A percentile compares a stretch with the other conserved stretches of the same genome.
Conservation (phyloP, 306 rosid species). For the Dalbergia cultrata region DNA sequence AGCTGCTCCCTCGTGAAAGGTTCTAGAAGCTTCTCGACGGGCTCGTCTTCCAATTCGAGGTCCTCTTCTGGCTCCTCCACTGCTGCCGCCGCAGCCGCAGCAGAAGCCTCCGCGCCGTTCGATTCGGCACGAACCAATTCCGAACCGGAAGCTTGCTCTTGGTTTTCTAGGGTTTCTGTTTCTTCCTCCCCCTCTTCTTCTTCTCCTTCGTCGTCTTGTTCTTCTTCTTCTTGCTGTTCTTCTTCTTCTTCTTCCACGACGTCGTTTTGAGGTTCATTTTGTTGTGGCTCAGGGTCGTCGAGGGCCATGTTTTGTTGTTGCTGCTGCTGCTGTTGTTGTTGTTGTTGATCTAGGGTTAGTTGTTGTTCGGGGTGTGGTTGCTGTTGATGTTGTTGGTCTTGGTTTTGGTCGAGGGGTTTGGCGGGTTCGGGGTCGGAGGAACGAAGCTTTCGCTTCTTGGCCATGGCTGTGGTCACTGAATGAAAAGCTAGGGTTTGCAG, state of each 20-base stretch:
- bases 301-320: constrained; percentile 46
- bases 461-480: constrained; percentile 65
- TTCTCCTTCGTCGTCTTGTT: not conserved
- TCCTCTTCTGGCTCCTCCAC: constrained; percentile 49
- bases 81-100: constrained; percentile 41
- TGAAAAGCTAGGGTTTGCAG: constrained; percentile 55
- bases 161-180: constrained; percentile 44
- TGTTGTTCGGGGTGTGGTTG: constrained; percentile 27
- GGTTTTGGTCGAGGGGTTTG: constrained; percentile 47
- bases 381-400: constrained; percentile 29
- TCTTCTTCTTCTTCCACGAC: not conserved
- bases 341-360: constrained; percentile 35
- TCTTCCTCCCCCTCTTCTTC: not conserved
- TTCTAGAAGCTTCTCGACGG: constrained; percentile 73
- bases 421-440: constrained; percentile 57
- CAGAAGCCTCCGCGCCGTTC: constrained; percentile 42
- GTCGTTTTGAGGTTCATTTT: not conserved
- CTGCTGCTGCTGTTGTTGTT: constrained; percentile 28
- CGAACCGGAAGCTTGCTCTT: constrained; percentile 17
- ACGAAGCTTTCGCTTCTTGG: constrained; percentile 79
- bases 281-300: constrained; percentile 44
- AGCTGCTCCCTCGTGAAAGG: constrained; percentile 79
- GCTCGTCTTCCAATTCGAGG: constrained; percentile 59
- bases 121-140: constrained; percentile 37
- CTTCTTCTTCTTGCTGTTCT: not conserved